Evolutionary conservation across 345 rosid species (phyloP), one percentile per base, ranked within the genome.

Genomic region (Toxicodendron radicans): DNA sequence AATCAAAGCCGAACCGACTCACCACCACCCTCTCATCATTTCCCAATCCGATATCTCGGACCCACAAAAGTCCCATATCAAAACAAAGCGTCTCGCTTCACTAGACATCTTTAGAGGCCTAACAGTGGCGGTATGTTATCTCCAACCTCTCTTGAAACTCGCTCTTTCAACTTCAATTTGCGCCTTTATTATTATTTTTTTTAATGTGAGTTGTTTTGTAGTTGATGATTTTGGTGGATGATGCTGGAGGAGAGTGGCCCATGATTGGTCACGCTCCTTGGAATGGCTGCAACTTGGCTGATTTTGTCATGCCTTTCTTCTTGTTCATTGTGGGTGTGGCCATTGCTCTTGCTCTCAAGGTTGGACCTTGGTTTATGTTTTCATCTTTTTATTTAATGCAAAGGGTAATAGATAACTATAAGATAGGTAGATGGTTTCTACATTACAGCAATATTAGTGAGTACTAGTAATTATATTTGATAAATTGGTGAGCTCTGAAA

Each of bases 281-380:
- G 98, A 79, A 91, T 33, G 97, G 98, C 16, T 91, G 97, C 83
- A 86, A 94, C 79, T 85, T 94, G 35, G 98, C 97, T 21, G 98
- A 94, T 87, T 94, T 91, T 72, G 97, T 92, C 5, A 91, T 92
- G 97, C 98, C 98, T 14, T 94, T 94, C 87, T 94, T 94, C 58
- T 76, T 94, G 59, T 92, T 94, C 81, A 92, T 90, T 27, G 97
- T 94, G 17, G 98, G 98, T 13, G 87, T 92, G 87, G 90, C 98
- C 81, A 83, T 92, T 61, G 86, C 97, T 9, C 97, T 94, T 64
- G 82, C 98, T 81, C 77, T 94, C 4, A 94, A 91, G 93, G 98
- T 93, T 51, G 43, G 43, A 38, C 43, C 43, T 5, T 38, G 9
- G 46, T 53, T 60, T 53, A 5, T 45, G 27, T 41, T 57, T 21